Percentiles rank a stretch among this genome's conserved stretches.
Conservation (phyloP, 257 asterid genomes). For the Nyctanthes arbortristis region DNA sequence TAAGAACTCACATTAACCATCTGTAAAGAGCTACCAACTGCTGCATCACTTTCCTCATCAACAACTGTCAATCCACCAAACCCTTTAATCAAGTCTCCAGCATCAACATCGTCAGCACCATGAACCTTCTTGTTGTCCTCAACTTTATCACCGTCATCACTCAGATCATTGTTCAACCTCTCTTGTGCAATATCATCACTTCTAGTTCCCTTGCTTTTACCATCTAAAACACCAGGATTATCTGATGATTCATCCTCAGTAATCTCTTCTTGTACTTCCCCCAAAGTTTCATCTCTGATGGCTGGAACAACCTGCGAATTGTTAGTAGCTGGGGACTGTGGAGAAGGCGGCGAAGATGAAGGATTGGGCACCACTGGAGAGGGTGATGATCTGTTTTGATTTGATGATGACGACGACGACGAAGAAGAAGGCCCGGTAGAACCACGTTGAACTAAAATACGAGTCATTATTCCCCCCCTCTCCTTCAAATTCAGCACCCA, state of each 20-base stretch:
- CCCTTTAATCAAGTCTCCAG: constrained; percentile 48
- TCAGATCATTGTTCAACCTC: constrained; percentile 35
- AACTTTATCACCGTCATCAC: constrained; percentile 36
- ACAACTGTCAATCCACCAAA: constrained; percentile 42
- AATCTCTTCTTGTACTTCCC: constrained; percentile 56
- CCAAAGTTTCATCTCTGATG: constrained; percentile 54
- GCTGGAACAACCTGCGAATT: constrained; percentile 46
- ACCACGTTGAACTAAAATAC: constrained; percentile 90
- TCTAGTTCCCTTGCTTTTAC: constrained; percentile 34
- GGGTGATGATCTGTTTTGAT: constrained; percentile 61
- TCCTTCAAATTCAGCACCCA: constrained; percentile 32
- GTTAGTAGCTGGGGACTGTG: constrained; percentile 47
- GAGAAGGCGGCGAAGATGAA: constrained; percentile 54
- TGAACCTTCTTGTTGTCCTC: constrained; percentile 40
- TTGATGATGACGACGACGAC: constrained; percentile 65
- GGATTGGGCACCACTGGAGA: constrained; percentile 42
- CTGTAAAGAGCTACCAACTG: constrained; percentile 54
- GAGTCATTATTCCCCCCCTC: constrained; percentile 66
- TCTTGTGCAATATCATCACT: constrained; percentile 49
- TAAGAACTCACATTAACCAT: constrained; percentile 54
- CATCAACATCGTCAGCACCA: constrained; percentile 36
- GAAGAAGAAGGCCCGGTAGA: constrained; percentile 77
- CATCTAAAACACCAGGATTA: constrained; percentile 31
- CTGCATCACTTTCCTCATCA: constrained; percentile 57
- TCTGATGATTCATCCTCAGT: constrained; percentile 50